These are phyloP conservation scores for Skeletonema marinoi DNA, from an alignment of 108 stramenopile genomes.

Conservation along the genomic window DNA sequence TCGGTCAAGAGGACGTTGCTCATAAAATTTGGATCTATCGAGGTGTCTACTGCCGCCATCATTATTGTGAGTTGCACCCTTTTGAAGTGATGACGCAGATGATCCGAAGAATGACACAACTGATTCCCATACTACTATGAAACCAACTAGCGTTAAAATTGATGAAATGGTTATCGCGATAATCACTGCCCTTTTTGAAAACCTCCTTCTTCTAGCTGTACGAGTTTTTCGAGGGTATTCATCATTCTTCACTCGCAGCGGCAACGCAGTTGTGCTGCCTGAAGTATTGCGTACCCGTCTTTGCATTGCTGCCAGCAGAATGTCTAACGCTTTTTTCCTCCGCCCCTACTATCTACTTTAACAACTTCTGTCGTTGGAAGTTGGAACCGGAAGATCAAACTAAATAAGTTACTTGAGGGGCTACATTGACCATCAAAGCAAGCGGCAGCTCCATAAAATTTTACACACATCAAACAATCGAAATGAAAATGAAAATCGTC, in stretches of 20 bases:
- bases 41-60: not conserved
- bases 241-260: not conserved
- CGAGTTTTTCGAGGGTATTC: not conserved
- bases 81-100: not conserved
- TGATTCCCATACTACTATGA: not conserved
- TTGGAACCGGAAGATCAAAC: too few relatives aligned
- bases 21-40: not conserved
- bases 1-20: slow-evolving; percentile 39
- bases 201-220: not conserved
- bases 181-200: not conserved
- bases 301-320: not conserved
- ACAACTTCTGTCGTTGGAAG: too few relatives aligned
- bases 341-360: too few relatives aligned
- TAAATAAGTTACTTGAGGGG: too few relatives aligned
- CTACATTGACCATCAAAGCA: too few relatives aligned
- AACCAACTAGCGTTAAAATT: not conserved
- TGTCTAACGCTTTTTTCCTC: too few relatives aligned
- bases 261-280: slow-evolving; percentile 1
- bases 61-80: not conserved
- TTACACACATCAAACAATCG: too few relatives aligned
- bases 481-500: too few relatives aligned
- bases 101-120: not conserved
- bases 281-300: not conserved
- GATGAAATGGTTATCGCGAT: not conserved
- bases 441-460: too few relatives aligned